Conservation (phyloP, 176 grass and related monocot species). For the Ensete glaucum region DNA sequence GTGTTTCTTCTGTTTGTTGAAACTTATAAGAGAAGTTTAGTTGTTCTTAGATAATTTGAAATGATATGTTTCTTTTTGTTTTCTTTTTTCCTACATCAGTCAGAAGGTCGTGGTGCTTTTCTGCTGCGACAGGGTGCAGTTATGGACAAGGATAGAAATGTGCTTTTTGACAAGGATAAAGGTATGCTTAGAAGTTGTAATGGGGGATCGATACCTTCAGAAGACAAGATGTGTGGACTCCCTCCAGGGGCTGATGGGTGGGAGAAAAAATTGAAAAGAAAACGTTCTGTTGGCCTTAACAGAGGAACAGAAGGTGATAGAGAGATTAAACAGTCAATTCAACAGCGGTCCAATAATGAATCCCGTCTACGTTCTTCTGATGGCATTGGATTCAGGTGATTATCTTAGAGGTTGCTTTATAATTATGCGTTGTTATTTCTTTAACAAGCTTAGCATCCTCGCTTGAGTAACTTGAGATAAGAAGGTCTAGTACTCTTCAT, state of each 20-base stretch:
- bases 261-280: constrained; percentile 71
- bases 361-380: constrained; percentile 27
- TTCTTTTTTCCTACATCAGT: constrained; percentile 29
- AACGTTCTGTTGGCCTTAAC: constrained; percentile 58
- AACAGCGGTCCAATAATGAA: constrained; percentile 36
- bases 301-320: constrained; percentile 46
- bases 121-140: constrained; percentile 38
- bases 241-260: constrained; percentile 59
- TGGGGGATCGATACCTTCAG: constrained; percentile 25
- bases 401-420: background rate
- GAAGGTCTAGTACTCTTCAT: background rate
- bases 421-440: background rate
- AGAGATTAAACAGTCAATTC: constrained; percentile 38
- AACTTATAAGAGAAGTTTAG: background rate
- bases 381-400: constrained; percentile 34
- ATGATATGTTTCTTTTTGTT: background rate
- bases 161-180: constrained; percentile 20
- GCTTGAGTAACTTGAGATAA: background rate
- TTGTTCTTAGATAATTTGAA: background rate
- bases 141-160: constrained; percentile 59
- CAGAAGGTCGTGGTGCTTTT: constrained; percentile 41
- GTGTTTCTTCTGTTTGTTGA: background rate
- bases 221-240: constrained; percentile 55
- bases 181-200: constrained; percentile 25
- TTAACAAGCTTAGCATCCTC: background rate